Evolutionary conservation across 1,139 yeast species (phyloP).

Genomic region (Diutina pseudorugosa): DNA sequence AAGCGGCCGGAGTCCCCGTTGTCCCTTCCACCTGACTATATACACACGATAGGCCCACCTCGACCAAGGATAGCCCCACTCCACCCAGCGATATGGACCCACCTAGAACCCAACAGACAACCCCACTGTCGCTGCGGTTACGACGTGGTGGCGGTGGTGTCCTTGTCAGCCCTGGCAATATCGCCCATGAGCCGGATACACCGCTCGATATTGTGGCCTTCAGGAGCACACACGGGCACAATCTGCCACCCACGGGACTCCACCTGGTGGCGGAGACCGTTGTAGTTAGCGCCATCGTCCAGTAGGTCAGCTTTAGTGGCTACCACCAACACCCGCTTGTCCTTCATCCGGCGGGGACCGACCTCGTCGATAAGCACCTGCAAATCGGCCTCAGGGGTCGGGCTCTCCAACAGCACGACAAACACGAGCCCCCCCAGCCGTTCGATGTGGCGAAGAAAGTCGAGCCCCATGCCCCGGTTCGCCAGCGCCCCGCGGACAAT

Average conservation of each 20-base stretch:
- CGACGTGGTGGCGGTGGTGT: too few species aligned
- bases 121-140: too few species aligned
- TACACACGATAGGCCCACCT: too few species aligned
- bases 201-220: constrained; percentile 57
- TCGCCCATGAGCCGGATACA: constrained; percentile 58
- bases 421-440: constrained; percentile 83
- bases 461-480: constrained; percentile 88
- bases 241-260: constrained; percentile 43
- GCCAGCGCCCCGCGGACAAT: constrained; percentile 77
- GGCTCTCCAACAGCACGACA: constrained; percentile 63
- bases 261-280: constrained; percentile 29
- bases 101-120: too few species aligned
- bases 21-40: too few species aligned
- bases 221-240: constrained; percentile 76
- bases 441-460: constrained; percentile 83
- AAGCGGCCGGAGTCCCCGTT: too few species aligned
- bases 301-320: constrained; percentile 87
- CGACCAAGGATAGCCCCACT: too few species aligned
- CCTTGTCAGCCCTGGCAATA: neutral
- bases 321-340: constrained; percentile 58
- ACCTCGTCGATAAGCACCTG: constrained; percentile 53
- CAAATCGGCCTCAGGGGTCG: constrained; percentile 55
- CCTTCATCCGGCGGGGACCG: constrained; percentile 45
- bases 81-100: too few species aligned
- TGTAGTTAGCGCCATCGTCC: constrained; percentile 34